These are phyloP conservation scores for Lipomyces sp. DNA, from an alignment of 805 yeast species.

Conservation along the genomic window DNA sequence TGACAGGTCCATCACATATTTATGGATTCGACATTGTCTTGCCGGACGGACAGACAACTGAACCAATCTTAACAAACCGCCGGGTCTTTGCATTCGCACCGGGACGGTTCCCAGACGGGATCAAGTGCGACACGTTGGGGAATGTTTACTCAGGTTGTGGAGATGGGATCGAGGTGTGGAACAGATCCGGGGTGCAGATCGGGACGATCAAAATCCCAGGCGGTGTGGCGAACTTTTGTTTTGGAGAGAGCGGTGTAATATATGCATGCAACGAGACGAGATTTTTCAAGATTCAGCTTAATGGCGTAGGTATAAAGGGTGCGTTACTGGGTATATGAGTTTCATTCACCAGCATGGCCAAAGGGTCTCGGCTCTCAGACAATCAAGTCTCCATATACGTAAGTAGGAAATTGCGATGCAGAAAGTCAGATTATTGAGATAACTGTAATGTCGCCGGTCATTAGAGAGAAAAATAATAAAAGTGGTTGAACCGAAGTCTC, in stretches of 20 bases:
- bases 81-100: slow-evolving; percentile 41
- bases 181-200: slow-evolving; percentile 36
- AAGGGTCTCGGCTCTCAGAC: no score
- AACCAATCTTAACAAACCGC: slow-evolving; percentile 34
- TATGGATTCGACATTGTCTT: slow-evolving; percentile 39
- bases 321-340: no score
- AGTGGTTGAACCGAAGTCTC: no score
- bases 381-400: no score
- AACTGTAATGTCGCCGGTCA: no score
- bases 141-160: slow-evolving; percentile 42
- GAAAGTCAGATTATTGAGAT: no score
- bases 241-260: slow-evolving; percentile 38
- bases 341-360: no score
- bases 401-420: no score
- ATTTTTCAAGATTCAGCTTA: slow-evolving; percentile 29
- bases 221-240: slow-evolving; percentile 41
- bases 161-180: slow-evolving; percentile 42
- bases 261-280: slow-evolving; percentile 40
- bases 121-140: slow-evolving; percentile 39
- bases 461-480: no score
- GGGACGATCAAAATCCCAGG: slow-evolving; percentile 39
- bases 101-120: slow-evolving; percentile 41
- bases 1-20: slow-evolving; percentile 34
- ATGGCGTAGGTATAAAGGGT: no score
- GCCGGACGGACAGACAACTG: slow-evolving; percentile 19